phyloP scores from a whole-genome alignment of 768 basidiomycete genomes.

The Hygrocybe punicea region DNA sequence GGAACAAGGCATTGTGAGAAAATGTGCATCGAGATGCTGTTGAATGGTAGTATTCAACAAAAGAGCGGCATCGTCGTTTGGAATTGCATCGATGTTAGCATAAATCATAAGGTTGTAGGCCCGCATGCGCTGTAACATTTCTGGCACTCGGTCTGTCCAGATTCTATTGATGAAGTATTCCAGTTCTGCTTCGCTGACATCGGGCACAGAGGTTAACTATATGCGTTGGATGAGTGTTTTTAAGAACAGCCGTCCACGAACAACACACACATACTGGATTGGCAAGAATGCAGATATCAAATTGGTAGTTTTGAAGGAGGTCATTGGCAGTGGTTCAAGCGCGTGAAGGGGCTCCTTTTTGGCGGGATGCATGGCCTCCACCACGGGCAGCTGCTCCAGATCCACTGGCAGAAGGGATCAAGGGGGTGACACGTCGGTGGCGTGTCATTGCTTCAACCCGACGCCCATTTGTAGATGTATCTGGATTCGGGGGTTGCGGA shows the following conservation, averaged over 20 bases:
- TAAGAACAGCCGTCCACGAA: not conserved
- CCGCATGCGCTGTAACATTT: not conserved
- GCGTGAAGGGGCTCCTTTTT: not conserved
- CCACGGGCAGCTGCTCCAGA: not conserved
- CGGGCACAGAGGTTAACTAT: not conserved
- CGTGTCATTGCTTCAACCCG: not conserved
- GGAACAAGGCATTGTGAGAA: not conserved
- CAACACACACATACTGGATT: not conserved
- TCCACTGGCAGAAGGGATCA: not conserved
- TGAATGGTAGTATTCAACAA: not conserved
- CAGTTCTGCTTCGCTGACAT: not conserved
- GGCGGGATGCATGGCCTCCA: not conserved
- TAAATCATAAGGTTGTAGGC: not conserved
- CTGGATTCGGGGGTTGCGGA: not conserved
- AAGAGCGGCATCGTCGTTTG: not conserved
- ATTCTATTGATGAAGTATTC: not conserved
- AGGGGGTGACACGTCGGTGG: not conserved
- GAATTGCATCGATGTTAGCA: not conserved
- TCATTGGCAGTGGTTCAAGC: not conserved
- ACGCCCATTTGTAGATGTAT: not conserved
- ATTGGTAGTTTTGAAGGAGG: not conserved
- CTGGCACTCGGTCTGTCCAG: not conserved
- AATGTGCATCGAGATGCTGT: not conserved
- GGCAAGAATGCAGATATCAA: not conserved
- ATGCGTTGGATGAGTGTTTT: not conserved